Base-by-base conservation (phyloP, 1,284 basidiomycete genomes). In the Stygiomarasmius scandens region DNA sequence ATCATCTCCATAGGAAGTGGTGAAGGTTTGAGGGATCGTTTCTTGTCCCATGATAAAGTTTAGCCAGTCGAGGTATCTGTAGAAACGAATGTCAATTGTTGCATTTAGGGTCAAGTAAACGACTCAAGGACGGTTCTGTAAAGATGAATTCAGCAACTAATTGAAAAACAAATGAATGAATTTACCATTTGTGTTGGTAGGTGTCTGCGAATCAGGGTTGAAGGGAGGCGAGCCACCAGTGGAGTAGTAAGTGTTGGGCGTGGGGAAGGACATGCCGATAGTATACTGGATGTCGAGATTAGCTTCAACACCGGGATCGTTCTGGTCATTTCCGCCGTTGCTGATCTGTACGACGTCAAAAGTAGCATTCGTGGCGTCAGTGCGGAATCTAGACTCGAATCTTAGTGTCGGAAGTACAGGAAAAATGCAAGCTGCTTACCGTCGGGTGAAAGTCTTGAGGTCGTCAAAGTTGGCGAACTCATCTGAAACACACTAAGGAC, bases 381-480 rank as follows among this genome's bases (percentile, higher is more conserved):
- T 20, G 50, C 47, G 43, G 38, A 41, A 41, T 41, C 38, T 41
- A 16, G 11, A 12, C 5, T 41, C n/a, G 16, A 41, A 41, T 12
- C 8, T 34, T 34, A 34, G 14, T 8, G 14, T 8, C 14, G 8
- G 8, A 41, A 41, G 38, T 19, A 5, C 11, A 41, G 5, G 16
- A 41, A 16, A 16, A 41, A 32, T 32, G 29, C 29, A 12, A 32
- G 29, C 29, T 32, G 29, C 29, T 6, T 32, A 87, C 25, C 62
- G 66, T n/a, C 63, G 63, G 67, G 81, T 77, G 70, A 87, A 90
- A 3, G 78, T 81, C 71, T 77, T 73, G 25, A 85, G 73, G 67
- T 86, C 83, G n/a, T 75, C 74, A 48, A 71, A 70, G 68, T 79
- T 85, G 11, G 83, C 84, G 66, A 77, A 87, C 63, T 85, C 72